Percentiles rank a stretch among this genome's conserved stretches.
Evolutionary conservation across 129 eudicot species (phyloP).

Genomic region (Deinandra increscens): DNA sequence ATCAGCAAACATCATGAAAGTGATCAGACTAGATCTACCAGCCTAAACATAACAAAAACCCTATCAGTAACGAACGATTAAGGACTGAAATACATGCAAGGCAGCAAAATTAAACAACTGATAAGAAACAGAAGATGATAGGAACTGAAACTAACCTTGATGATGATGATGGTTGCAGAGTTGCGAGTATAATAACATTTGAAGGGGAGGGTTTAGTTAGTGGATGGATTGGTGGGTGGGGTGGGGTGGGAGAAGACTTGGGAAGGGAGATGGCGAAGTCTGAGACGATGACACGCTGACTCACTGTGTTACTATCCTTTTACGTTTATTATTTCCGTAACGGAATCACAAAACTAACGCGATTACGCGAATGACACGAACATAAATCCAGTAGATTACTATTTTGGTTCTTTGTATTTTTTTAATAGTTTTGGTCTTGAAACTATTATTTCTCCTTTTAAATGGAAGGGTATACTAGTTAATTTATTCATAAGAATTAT

Average conservation of each 20-base stretch:
- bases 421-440: too few relatives aligned
- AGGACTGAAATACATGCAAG: not conserved
- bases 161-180: constrained; percentile 6
- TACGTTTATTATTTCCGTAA: too few relatives aligned
- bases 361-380: too few relatives aligned
- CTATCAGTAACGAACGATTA: constrained; percentile 1
- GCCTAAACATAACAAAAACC: constrained; percentile 15
- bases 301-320: not conserved
- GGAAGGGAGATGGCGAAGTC: constrained; percentile 12
- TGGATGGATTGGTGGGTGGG: too few relatives aligned
- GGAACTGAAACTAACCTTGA: constrained; percentile 31
- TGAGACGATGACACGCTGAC: constrained; percentile 40
- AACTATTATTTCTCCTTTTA: too few relatives aligned
- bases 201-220: constrained; percentile 27
- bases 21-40: constrained; percentile 18
- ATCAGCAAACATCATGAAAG: constrained; percentile 2
- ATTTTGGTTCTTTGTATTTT: too few relatives aligned
- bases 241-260: constrained; percentile 35
- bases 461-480: too few relatives aligned
- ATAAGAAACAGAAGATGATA: not conserved
- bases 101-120: not conserved
- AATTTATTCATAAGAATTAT: too few relatives aligned
- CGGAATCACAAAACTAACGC: too few relatives aligned
- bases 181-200: constrained; percentile 4
- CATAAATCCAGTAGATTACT: too few relatives aligned